Conservation (phyloP, 306 rosid genomes). For the Senna tora region DNA sequence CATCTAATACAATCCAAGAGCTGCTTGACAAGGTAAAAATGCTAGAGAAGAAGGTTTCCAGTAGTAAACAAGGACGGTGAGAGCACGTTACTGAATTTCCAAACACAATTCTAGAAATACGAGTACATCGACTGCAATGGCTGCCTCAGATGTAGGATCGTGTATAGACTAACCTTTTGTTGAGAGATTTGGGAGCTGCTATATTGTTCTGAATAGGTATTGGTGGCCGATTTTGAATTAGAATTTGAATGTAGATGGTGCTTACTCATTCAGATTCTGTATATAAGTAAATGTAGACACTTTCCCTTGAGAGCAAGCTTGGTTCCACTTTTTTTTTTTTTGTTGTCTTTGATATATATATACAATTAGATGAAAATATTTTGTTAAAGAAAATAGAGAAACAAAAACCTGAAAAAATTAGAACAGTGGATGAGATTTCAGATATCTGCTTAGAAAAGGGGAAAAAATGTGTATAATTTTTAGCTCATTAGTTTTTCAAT, state of each 20-base stretch:
- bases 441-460: no score
- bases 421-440: no score
- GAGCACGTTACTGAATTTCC: no score
- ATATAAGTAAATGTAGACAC: neutral
- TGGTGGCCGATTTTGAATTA: slow-evolving; percentile 13
- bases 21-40: slow-evolving; percentile 61
- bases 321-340: neutral
- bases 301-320: neutral
- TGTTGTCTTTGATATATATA: no score
- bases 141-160: slow-evolving; percentile 18
- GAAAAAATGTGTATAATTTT: no score
- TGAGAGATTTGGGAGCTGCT: neutral
- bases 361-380: no score
- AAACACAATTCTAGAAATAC: no score
- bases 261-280: neutral
- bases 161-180: slow-evolving; percentile 7
- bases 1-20: slow-evolving; percentile 74
- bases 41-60: slow-evolving; percentile 52
- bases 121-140: no score
- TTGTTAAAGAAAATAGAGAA: no score
- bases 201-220: neutral
- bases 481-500: no score
- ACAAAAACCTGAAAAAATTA: no score
- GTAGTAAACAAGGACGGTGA: neutral
- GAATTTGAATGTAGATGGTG: neutral